Evolutionary conservation across 139 green algal genomes (phyloP), one percentile per base, ranked within the genome.

Genomic region (Pycnococcus provasolii): DNA sequence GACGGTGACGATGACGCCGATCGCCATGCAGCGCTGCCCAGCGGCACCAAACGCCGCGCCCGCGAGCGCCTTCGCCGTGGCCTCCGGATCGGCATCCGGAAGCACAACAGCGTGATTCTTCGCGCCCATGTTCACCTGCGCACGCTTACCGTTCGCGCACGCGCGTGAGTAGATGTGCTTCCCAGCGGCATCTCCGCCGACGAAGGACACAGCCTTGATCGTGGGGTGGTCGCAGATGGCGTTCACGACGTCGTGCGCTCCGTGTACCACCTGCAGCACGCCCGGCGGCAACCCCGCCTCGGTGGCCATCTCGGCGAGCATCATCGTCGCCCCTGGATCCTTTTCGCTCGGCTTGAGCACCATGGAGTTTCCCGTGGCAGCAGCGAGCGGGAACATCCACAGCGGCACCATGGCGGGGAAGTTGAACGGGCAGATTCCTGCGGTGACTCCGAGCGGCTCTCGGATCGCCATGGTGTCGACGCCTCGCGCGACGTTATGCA

Each of bases 371-470:
- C 77, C 77, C 8, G 55, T 26, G 15, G 77, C 76, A 53, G 75
- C 66, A 3, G 76, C 77, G 2, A 83, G 37, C 40, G 77, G 77
- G 40, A 81, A 83, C 77, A 83, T 83, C 76, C 75, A 82, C 4
- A 82, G 61, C 26, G 76, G 76, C 45, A 84, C 71, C 77, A 84
- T 83, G 47, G 77, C 88, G 0, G 92, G 92, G 77, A 98, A 98
- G 82, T 98, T 98, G 84, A 98, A 97, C 45, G 92, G 92, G 73
- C 90, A 96, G 71, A 98, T 98, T 62, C 86, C 89, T 0, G 85
- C 87, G 43, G 70, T 74, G 48, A 97, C 92, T 65, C 91, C 91
- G 7, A 97, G 81, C 0, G 92, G 92, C 76, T 98, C 88, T 2
- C 84, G 69, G 4, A 96, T 77, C 58, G 77, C 87, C 80, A 91